Percentiles rank a stretch among this genome's conserved stretches.
These are phyloP conservation scores for Hirsutella thompsonii DNA, from an alignment of 2,329 filamentous ascomycete species.

Conservation along the genomic window DNA sequence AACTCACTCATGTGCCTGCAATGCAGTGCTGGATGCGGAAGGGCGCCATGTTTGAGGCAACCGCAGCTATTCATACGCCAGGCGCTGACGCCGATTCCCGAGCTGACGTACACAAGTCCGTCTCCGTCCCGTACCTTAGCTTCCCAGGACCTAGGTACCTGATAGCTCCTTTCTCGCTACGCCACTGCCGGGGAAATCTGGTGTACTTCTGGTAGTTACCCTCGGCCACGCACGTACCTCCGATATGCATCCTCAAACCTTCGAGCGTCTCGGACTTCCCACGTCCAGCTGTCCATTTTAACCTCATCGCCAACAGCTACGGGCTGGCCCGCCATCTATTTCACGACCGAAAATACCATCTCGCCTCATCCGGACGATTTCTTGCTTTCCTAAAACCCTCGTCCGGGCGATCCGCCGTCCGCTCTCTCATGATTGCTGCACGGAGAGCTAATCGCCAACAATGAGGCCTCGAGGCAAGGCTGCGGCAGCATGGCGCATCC, in stretches of 20 bases:
- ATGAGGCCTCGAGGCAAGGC: slow-evolving; percentile 42
- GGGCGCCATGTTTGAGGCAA: too few species aligned
- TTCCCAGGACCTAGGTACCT: neutral
- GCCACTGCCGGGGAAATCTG: too few species aligned
- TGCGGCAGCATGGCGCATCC: slow-evolving; percentile 31
- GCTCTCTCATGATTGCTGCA: slow-evolving; percentile 28
- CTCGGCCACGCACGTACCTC: too few species aligned
- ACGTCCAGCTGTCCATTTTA: neutral
- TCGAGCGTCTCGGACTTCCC: slow-evolving; percentile 5
- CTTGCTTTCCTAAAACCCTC: neutral
- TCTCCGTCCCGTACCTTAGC: too few species aligned
- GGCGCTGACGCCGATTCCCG: too few species aligned
- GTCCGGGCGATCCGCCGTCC: neutral
- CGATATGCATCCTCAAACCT: neutral
- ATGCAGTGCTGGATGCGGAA: too few species aligned
- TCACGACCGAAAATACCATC: neutral
- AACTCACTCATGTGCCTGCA: too few species aligned
- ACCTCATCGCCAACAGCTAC: neutral
- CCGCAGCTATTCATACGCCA: too few species aligned
- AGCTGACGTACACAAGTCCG: too few species aligned
- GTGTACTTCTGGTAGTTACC: neutral
- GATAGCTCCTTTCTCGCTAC: neutral
- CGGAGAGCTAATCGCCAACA: slow-evolving; percentile 20
- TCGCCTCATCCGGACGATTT: neutral
- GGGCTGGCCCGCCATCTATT: neutral